A percentile compares a stretch with the other conserved stretches of the same genome.
phyloP scores from a whole-genome alignment of 83 land plant species.

The Diphasiastrum complanatum region DNA sequence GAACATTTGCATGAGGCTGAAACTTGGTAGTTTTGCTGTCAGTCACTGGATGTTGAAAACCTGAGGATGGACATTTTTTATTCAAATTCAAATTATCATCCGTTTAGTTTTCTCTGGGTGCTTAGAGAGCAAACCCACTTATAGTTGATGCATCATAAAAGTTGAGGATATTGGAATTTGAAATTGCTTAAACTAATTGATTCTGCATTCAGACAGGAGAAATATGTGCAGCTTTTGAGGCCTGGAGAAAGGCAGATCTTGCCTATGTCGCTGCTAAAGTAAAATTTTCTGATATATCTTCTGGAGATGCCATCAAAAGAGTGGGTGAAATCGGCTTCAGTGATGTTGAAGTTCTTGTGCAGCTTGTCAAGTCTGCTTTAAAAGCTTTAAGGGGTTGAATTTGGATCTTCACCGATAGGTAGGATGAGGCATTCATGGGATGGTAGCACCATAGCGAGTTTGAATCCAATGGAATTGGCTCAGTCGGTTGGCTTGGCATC shows the following conservation, averaged over 20 bases:
- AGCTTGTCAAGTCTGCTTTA: conserved; percentile 65
- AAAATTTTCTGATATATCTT: conserved; percentile 13
- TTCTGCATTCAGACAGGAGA: conserved; percentile 54
- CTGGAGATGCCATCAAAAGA: conserved; percentile 40
- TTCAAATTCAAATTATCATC: no score
- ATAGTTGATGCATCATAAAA: background rate
- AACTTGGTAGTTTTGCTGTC: no score
- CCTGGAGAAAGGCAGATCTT: conserved; percentile 53
- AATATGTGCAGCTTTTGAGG: conserved; percentile 55
- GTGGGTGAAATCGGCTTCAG: conserved; percentile 82
- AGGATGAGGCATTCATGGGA: no score
- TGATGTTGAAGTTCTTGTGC: conserved; percentile 69
- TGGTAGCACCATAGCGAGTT: no score
- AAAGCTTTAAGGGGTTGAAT: conserved; percentile 56
- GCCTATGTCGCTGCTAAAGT: conserved; percentile 57
- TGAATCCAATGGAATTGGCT: no score
- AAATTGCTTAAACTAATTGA: background rate
- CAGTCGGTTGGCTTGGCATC: no score
- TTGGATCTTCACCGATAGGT: no score
- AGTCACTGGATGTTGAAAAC: no score
- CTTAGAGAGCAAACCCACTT: no score
- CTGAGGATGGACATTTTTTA: no score
- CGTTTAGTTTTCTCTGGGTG: no score
- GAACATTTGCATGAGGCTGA: no score
- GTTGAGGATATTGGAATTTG: background rate